phyloP scores from a whole-genome alignment of 768 basidiomycete species.

The Leccinum disarticulatum region DNA sequence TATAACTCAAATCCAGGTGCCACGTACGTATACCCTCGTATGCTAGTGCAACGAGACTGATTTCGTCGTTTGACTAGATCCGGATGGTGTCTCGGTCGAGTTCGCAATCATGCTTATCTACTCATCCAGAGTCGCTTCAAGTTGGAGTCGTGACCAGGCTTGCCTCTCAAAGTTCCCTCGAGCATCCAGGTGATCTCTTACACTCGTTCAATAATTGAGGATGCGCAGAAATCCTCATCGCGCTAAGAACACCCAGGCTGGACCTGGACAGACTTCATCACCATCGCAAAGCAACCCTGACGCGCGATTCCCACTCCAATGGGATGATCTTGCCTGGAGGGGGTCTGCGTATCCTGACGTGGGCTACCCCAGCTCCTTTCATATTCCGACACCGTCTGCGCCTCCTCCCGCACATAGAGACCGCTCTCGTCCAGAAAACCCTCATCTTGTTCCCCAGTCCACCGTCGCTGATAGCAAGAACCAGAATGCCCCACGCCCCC shows the following conservation, averaged over 20 bases:
- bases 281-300: not conserved
- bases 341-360: conserved; percentile 6
- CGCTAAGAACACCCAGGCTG: conserved; percentile 19
- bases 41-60: too few species aligned
- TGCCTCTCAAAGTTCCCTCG: conserved; percentile 1
- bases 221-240: conserved; percentile 20
- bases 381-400: conserved; percentile 2
- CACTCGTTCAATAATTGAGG: conserved; percentile 10
- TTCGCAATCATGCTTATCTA: conserved; percentile 20
- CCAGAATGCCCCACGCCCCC: conserved; percentile 12
- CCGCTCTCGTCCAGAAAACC: not conserved
- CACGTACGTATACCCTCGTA: not conserved
- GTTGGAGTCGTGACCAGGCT: not conserved
- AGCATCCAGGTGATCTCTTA: conserved; percentile 20
- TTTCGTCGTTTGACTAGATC: not conserved
- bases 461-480: conserved; percentile 2
- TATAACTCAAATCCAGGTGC: not conserved
- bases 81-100: conserved; percentile 13
- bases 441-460: not conserved
- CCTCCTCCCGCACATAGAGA: conserved; percentile 9
- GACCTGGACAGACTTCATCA: conserved; percentile 16
- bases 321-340: not conserved
- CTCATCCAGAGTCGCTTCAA: not conserved
- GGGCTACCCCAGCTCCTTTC: conserved; percentile 10
- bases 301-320: not conserved